Evolutionary conservation across 2,329 filamentous ascomycete species (phyloP).

Genomic region (Pyrenophora graminea): DNA sequence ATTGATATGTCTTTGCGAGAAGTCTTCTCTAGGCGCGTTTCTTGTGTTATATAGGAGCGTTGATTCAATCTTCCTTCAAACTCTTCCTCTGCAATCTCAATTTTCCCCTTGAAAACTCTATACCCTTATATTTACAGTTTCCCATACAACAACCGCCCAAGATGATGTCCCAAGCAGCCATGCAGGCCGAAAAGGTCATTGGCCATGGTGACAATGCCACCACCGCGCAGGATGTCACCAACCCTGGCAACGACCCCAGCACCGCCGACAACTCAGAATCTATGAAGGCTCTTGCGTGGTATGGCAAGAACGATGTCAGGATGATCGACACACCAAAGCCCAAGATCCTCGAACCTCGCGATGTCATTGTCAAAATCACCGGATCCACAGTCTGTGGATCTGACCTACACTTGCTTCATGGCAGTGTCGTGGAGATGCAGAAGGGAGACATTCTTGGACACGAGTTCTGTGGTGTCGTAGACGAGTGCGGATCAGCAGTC

Average conservation of each 20-base stretch:
- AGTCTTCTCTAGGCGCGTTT: slow-evolving; percentile 7
- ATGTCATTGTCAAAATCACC: slow-evolving; percentile 81
- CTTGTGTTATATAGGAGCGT: neutral
- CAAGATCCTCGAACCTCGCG: slow-evolving; percentile 70
- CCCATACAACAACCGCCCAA: slow-evolving; percentile 20
- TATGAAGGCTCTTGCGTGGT: slow-evolving; percentile 84
- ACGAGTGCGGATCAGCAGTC: slow-evolving; percentile 51
- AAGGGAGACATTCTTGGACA: slow-evolving; percentile 59
- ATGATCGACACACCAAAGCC: slow-evolving; percentile 72
- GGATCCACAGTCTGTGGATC: slow-evolving; percentile 66
- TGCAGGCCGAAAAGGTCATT: slow-evolving; percentile 66
- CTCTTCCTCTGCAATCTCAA: neutral
- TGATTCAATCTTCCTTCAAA: neutral
- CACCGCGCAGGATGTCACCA: slow-evolving; percentile 70
- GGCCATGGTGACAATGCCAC: slow-evolving; percentile 69
- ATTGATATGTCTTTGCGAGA: slow-evolving; percentile 17
- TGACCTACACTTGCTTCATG: slow-evolving; percentile 62
- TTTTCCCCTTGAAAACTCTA: neutral
- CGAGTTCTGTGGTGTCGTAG: slow-evolving; percentile 58
- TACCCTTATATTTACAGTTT: neutral
- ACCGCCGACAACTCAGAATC: slow-evolving; percentile 58
- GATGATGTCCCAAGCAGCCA: slow-evolving; percentile 61
- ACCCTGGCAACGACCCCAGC: slow-evolving; percentile 54
- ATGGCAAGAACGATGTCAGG: slow-evolving; percentile 77
- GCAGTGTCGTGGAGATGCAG: slow-evolving; percentile 53